phyloP scores from a whole-genome alignment of 768 basidiomycete genomes.

The Artomyces pyxidatus region DNA sequence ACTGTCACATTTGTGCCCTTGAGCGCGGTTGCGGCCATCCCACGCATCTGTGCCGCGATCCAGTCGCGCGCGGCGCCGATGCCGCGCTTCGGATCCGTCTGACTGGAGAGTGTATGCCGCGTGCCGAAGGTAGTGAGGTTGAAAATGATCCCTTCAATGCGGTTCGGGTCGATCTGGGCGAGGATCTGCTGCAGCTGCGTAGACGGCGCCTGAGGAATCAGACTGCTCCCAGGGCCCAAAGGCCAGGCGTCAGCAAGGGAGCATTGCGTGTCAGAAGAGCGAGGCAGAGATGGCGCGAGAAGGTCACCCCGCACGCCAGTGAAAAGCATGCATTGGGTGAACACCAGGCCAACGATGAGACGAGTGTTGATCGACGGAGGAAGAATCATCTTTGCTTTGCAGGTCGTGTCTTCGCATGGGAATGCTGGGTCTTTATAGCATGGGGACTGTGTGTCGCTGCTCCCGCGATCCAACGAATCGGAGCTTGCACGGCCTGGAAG shows the following conservation, averaged over 20 bases:
- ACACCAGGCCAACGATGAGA: no score
- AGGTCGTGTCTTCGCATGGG: no score
- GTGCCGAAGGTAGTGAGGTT: conserved; percentile 52
- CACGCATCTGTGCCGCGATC: conserved; percentile 42
- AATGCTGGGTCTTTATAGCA: no score
- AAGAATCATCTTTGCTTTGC: no score
- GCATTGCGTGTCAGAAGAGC: conserved; percentile 16
- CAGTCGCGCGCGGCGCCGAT: conserved; percentile 51
- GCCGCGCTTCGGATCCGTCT: conserved; percentile 43
- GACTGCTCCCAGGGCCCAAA: conserved; percentile 35
- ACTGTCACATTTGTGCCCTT: conserved; percentile 26
- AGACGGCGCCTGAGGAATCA: conserved; percentile 36
- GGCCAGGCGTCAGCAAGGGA: conserved; percentile 33
- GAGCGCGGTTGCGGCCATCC: conserved; percentile 33
- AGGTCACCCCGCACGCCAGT: background rate
- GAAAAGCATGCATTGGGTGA: no score
- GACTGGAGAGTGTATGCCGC: conserved; percentile 42
- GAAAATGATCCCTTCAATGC: conserved; percentile 38
- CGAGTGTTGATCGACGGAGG: no score
- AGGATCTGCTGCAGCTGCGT: conserved; percentile 38
- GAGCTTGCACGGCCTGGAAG: no score
- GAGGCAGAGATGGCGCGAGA: background rate
- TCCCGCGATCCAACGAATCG: no score
- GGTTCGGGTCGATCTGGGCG: conserved; percentile 35
- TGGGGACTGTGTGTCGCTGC: no score